These are phyloP conservation scores for Citrus reticulata DNA, from an alignment of 345 rosid species.

Conservation along the genomic window DNA sequence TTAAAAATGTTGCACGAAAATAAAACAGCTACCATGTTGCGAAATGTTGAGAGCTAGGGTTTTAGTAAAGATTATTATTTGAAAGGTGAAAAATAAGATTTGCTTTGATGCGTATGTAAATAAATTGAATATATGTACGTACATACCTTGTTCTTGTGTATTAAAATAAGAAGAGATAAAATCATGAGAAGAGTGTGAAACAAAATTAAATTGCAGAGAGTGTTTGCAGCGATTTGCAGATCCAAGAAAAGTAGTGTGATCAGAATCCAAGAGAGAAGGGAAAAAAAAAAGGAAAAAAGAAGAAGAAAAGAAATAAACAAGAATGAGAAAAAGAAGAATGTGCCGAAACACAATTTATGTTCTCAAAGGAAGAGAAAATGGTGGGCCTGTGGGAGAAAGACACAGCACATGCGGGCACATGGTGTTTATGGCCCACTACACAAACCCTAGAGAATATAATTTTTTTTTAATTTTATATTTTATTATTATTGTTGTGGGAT, in stretches of 20 bases:
- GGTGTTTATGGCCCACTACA: slow-evolving; percentile 54
- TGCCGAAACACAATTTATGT: slow-evolving; percentile 48
- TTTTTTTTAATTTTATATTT: background rate
- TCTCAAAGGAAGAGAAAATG: slow-evolving; percentile 39
- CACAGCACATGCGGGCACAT: slow-evolving; percentile 99
- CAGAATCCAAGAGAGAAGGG: slow-evolving; percentile 9
- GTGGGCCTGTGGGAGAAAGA: slow-evolving; percentile 74
- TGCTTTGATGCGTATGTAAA: background rate
- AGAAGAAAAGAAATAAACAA: slow-evolving; percentile 11
- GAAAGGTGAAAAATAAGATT: background rate
- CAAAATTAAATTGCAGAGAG: slow-evolving; percentile 11
- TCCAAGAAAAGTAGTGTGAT: slow-evolving; percentile 22
- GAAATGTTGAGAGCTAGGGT: background rate
- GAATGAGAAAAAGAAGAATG: slow-evolving; percentile 35
- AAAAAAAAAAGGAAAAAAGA: slow-evolving; percentile 7
- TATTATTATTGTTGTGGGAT: background rate
- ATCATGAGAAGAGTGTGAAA: slow-evolving; percentile 16
- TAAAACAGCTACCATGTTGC: background rate
- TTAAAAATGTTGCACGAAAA: background rate
- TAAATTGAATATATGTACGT: slow-evolving; percentile 1
- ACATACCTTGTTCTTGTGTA: slow-evolving; percentile 18
- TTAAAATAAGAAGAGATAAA: slow-evolving; percentile 7
- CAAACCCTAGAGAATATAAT: slow-evolving; percentile 30
- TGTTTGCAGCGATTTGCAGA: slow-evolving; percentile 30
- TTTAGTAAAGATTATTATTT: background rate